Conservation (phyloP, 352 stramenopile genomes). For the Thalassiosira sp. region DNA sequence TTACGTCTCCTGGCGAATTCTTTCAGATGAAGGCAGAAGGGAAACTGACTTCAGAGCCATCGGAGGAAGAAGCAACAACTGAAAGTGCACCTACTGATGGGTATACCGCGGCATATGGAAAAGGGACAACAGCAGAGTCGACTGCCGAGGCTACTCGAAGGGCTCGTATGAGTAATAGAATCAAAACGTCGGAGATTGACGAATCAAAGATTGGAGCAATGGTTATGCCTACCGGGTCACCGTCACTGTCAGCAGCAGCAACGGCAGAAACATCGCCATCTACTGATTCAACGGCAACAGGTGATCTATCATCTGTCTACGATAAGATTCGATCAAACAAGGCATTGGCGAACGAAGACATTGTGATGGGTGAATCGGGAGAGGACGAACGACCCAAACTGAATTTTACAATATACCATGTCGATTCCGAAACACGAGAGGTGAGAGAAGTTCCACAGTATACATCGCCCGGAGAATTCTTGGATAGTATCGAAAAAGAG, state of each 20-base stretch:
- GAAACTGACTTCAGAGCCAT: conserved; percentile 8
- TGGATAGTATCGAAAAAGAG: conserved; percentile 4
- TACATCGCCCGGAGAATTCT: conserved; percentile 28
- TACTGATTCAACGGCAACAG: background rate
- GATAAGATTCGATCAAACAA: conserved; percentile 42
- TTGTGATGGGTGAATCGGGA: background rate
- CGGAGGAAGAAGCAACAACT: background rate
- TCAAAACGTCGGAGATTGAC: conserved; percentile 53
- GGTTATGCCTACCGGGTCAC: conserved; percentile 11
- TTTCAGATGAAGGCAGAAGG: conserved; percentile 45
- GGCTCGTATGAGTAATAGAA: conserved; percentile 50
- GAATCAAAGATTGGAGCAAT: conserved; percentile 61
- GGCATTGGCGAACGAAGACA: conserved; percentile 2
- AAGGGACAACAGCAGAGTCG: conserved; percentile 37
- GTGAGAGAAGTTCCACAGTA: conserved; percentile 33
- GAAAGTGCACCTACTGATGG: conserved; percentile 36
- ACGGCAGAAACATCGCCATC: background rate
- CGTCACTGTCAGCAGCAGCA: background rate
- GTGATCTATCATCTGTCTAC: conserved; percentile 29
- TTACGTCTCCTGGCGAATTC: conserved; percentile 69
- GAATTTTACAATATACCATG: conserved; percentile 28
- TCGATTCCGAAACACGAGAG: conserved; percentile 29
- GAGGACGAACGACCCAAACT: conserved; percentile 26
- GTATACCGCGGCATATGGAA: conserved; percentile 47
- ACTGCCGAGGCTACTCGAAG: conserved; percentile 38